Percentiles rank a stretch among this genome's conserved stretches.
phyloP scores from a whole-genome alignment of 2,329 filamentous ascomycete genomes.

The Fusarium caatingaense region DNA sequence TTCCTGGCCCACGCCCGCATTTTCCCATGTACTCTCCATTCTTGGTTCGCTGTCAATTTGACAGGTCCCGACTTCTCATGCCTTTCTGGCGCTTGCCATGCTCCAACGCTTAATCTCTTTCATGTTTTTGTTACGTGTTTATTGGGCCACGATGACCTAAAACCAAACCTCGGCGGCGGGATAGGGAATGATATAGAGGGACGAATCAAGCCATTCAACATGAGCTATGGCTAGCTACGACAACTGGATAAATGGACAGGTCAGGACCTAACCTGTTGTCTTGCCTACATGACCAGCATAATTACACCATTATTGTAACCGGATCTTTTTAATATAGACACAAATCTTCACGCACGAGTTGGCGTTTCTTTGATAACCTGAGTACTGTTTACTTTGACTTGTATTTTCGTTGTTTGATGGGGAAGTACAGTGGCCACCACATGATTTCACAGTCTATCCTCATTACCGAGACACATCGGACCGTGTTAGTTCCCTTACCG shows the following conservation, averaged over 20 bases:
- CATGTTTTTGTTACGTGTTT: constrained; percentile 24
- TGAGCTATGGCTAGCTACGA: constrained; percentile 48
- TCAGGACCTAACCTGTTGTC: constrained; percentile 7
- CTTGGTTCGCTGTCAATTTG: background rate
- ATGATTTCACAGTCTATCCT: constrained; percentile 5
- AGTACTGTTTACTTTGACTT: background rate
- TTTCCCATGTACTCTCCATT: constrained; percentile 4
- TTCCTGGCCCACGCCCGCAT: constrained; percentile 15
- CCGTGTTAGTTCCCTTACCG: background rate
- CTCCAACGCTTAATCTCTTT: background rate
- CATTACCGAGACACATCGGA: constrained; percentile 27
- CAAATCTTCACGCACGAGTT: constrained; percentile 5
- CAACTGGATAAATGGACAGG: constrained; percentile 17
- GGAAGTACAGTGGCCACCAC: background rate
- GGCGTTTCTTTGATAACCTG: background rate
- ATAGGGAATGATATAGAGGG: constrained; percentile 41
- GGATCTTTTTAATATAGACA: constrained; percentile 17
- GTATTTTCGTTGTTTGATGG: background rate
- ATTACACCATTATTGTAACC: constrained; percentile 21
- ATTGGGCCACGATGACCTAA: constrained; percentile 32
- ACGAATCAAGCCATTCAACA: constrained; percentile 49
- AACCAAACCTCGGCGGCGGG: constrained; percentile 42
- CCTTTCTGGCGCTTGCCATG: background rate
- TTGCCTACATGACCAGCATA: constrained; percentile 22
- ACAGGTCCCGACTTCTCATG: background rate